Conservation (phyloP, 352 stramenopile genomes). For the Plasmopara viticola region DNA sequence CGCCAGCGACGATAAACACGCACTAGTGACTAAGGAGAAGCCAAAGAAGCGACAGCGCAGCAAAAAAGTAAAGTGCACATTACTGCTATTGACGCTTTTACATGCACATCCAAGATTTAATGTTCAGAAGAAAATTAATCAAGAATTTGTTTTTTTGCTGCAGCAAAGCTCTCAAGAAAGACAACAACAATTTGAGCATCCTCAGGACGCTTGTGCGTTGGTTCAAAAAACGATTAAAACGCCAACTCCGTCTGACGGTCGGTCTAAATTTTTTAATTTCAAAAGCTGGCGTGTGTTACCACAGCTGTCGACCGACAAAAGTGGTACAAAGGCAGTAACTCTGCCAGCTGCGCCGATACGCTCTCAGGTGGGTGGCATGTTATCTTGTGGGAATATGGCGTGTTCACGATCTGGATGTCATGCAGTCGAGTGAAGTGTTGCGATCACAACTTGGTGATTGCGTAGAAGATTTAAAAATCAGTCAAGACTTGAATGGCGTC, state of each 20-base stretch:
- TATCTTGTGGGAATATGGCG: neutral
- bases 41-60: conserved; percentile 30
- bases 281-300: conserved; percentile 20
- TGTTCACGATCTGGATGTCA: neutral
- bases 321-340: neutral
- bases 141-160: conserved; percentile 20
- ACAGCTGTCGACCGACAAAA: conserved; percentile 8
- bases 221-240: conserved; percentile 29
- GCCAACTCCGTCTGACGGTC: conserved; percentile 1
- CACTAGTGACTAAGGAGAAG: conserved; percentile 6
- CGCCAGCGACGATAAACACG: neutral
- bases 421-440: conserved; percentile 4
- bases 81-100: conserved; percentile 7
- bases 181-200: conserved; percentile 43
- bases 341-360: conserved; percentile 1
- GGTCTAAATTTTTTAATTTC: conserved; percentile 16
- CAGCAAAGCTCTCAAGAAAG: conserved; percentile 13
- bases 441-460: neutral
- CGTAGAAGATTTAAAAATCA: conserved; percentile 8
- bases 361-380: conserved; percentile 8
- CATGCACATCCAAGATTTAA: conserved; percentile 16
- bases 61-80: conserved; percentile 32
- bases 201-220: conserved; percentile 43
- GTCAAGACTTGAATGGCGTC: conserved; percentile 8
- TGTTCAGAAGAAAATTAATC: conserved; percentile 27